Evolutionary conservation across 352 stramenopile species (phyloP), one percentile per base, ranked within the genome.

Genomic region (Lagenidium giganteum): DNA sequence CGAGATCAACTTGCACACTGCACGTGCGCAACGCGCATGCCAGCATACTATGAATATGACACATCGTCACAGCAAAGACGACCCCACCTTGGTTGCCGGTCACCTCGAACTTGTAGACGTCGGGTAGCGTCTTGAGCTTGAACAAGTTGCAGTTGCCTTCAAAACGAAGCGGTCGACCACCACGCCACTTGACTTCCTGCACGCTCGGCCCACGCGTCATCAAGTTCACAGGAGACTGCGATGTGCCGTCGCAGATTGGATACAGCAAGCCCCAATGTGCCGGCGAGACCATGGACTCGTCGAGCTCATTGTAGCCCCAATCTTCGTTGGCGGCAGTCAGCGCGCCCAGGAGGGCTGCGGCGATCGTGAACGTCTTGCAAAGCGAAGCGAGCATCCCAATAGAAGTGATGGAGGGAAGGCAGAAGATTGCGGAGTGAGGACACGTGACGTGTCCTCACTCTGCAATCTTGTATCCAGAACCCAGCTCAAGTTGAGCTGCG

Each of bases 61-160:
- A n/a, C n/a, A n/a, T n/a, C n/a, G n/a, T n/a, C n/a, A n/a, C n/a
- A n/a, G n/a, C n/a, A n/a, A n/a, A n/a, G n/a, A n/a, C n/a, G n/a
- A n/a, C n/a, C n/a, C 41, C 32, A 83, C 73, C 47, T 14, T 53
- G 63, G 21, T 73, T 40, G 35, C 41, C 58, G 12, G 47, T 37
- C 25, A 83, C 58, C 51, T 76, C 59, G 70, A 70, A 83, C 56
- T 82, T 86, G 70, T 68, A 81, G 24, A 86, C 18, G 20, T 86
- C 67, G 22, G 74, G 64, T 27, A 83, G 70, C 11, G 65, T 77
- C 48, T 71, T 76, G n/a, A 86, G 32, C 25, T 65, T 73, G 34
- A 80, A 86, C 20, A 67, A 61, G 18, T 67, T 40, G 31, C 72
- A 85, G 13, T 74, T 29, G 8, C 72, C 73, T 4, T 32, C 44